Base-by-base conservation (phyloP, 805 yeast genomes). In the Trichomonascus vanleenenianus region DNA sequence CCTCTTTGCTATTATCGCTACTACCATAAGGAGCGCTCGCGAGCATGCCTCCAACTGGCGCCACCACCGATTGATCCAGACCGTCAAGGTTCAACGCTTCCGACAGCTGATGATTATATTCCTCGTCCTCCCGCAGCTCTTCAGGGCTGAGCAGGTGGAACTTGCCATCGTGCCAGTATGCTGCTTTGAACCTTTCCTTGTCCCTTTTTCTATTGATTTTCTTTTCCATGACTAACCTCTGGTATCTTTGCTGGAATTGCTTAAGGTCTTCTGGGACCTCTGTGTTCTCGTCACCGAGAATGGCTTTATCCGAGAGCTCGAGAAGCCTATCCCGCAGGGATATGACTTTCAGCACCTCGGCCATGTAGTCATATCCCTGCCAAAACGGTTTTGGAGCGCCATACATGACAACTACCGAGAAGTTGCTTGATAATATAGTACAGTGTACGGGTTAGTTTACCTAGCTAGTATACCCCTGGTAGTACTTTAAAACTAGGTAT, bases 201-300 rank as follows among this genome's bases (percentile, higher is more conserved):
- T 39, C 40, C 8, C 33, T n/a, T n/a, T 33, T 25, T 22, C 18
- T 25, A 7, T 31, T 39, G 33, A 46, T 32, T 32, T 39, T 25
- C 39, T 46, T 46, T 27, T 46, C 46, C 11, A 46, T 39, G 15
- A 19, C 41, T 3, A 44, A 36, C 14, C 48, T 45, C n/a, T 25
- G 35, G 39, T 44, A 47, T 11, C 44, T 30, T 12, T 16, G 34
- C 27, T 40, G 25, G 36, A 44, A 42, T 15, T 40, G 33, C 10
- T 16, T 16, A 2, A 36, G 45, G n/a, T 47, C 46, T 8, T 40
- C 32, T 9, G 42, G 12, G n/a, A 45, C 19, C 10, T 22, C 30
- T 16, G 40, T 36, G 32, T 47, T 44, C n/a, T 37, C 40, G 9
- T n/a, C 39, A 30, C 33, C 22, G 15, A 43, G 37, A 32, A 38